phyloP scores from a whole-genome alignment of 192 early-diverging fungal genomes.

The Coemansia sp. region DNA sequence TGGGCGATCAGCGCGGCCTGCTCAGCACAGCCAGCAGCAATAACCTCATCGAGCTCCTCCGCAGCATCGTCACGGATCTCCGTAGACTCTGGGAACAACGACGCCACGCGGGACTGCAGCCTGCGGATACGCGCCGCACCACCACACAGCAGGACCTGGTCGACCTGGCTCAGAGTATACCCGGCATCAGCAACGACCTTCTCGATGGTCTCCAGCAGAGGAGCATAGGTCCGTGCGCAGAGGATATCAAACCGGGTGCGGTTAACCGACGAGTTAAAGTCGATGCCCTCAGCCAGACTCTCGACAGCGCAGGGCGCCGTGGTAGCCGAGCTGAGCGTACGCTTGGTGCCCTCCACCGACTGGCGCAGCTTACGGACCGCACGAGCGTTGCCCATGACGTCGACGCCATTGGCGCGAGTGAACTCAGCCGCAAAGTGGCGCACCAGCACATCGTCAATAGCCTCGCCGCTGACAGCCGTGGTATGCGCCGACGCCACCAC shows the following conservation, averaged over 20 bases:
- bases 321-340: constrained; percentile 77
- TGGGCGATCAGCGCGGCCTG: constrained; percentile 80
- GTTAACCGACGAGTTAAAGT: constrained; percentile 82
- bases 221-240: constrained; percentile 73
- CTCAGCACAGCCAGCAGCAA: constrained; percentile 85
- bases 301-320: constrained; percentile 92
- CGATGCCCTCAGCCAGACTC: constrained; percentile 87
- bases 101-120: constrained; percentile 75
- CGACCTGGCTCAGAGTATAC: constrained; percentile 73
- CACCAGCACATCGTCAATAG: constrained; percentile 83
- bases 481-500: constrained; percentile 80
- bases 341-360: constrained; percentile 92
- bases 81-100: constrained; percentile 73
- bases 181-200: constrained; percentile 69
- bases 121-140: constrained; percentile 86
- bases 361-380: constrained; percentile 80
- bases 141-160: constrained; percentile 90
- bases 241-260: constrained; percentile 92
- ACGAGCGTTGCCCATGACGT: constrained; percentile 74
- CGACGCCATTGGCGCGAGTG: constrained; percentile 81
- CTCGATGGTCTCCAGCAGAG: constrained; percentile 67
- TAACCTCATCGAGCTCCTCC: constrained; percentile 92
- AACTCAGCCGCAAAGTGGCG: constrained; percentile 85
- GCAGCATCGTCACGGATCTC: constrained; percentile 66
- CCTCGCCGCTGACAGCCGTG: constrained; percentile 77